These are phyloP conservation scores for Phytophthora europaea DNA, from an alignment of 352 stramenopile genomes.

Conservation along the genomic window DNA sequence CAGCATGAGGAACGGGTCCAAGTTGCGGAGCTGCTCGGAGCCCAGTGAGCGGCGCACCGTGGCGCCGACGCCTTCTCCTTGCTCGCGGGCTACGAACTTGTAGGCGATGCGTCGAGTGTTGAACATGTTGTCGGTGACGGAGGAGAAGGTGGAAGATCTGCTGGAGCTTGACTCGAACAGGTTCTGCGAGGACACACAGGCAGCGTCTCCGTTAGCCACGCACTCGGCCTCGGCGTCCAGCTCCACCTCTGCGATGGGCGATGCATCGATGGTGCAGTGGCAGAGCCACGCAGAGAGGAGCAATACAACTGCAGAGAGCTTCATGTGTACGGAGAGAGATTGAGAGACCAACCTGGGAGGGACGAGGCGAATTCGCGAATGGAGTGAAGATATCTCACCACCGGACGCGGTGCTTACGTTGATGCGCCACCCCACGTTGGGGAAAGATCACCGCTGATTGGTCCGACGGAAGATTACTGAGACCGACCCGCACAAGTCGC, in stretches of 20 bases:
- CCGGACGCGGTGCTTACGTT: conserved; percentile 13
- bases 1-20: conserved; percentile 73
- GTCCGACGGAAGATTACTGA: conserved; percentile 5
- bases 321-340: neutral
- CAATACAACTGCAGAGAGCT: conserved; percentile 2
- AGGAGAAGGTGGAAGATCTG: conserved; percentile 12
- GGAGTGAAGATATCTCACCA: conserved; percentile 12
- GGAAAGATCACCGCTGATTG: neutral
- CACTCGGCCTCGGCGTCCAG: conserved; percentile 27
- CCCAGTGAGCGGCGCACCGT: conserved; percentile 66
- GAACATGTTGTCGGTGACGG: conserved; percentile 32
- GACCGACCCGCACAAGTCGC: neutral
- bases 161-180: conserved; percentile 1
- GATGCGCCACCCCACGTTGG: conserved; percentile 1
- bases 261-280: conserved; percentile 1
- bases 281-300: conserved; percentile 8
- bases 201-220: conserved; percentile 35
- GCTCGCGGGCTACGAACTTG: conserved; percentile 67
- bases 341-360: conserved; percentile 20
- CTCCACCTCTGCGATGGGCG: conserved; percentile 14
- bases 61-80: conserved; percentile 64
- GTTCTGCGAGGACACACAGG: conserved; percentile 29
- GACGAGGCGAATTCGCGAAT: conserved; percentile 2
- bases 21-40: conserved; percentile 52
- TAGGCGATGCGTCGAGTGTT: conserved; percentile 48